These are phyloP conservation scores for Colletotrichum sp. DNA, from an alignment of 2,329 filamentous ascomycete genomes.

Conservation along the genomic window DNA sequence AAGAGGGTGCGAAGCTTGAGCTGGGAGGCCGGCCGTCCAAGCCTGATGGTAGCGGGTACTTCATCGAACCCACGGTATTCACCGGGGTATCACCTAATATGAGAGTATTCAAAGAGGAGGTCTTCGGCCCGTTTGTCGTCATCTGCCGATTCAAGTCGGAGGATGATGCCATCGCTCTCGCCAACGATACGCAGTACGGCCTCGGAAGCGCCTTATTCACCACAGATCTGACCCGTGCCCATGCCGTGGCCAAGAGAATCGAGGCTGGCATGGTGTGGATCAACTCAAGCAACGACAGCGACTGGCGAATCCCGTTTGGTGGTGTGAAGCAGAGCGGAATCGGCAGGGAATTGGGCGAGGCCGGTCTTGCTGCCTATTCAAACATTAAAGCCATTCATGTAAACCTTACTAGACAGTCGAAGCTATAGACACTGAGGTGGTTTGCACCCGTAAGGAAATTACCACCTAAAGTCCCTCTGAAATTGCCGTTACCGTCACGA, in stretches of 20 bases:
- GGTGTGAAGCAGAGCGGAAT: slow-evolving; percentile 62
- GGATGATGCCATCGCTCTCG: slow-evolving; percentile 34
- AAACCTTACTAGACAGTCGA: slow-evolving; percentile 33
- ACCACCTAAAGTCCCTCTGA: neutral
- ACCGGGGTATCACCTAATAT: slow-evolving; percentile 34
- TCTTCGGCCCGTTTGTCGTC: slow-evolving; percentile 40
- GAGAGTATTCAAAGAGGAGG: slow-evolving; percentile 37
- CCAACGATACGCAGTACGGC: slow-evolving; percentile 57
- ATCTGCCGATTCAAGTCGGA: slow-evolving; percentile 29
- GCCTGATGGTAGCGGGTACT: slow-evolving; percentile 50
- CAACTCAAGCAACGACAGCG: slow-evolving; percentile 36
- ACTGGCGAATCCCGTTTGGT: slow-evolving; percentile 28
- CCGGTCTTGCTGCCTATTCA: slow-evolving; percentile 47
- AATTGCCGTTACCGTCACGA: neutral
- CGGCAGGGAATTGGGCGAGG: slow-evolving; percentile 50
- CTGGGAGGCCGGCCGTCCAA: slow-evolving; percentile 51
- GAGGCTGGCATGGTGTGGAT: slow-evolving; percentile 58
- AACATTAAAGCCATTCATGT: slow-evolving; percentile 51
- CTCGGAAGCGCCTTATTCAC: slow-evolving; percentile 64
- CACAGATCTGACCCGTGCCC: slow-evolving; percentile 49
- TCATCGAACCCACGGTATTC: slow-evolving; percentile 35
- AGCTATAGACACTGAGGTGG: neutral
- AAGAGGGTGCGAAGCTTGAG: slow-evolving; percentile 46
- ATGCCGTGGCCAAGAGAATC: slow-evolving; percentile 53
- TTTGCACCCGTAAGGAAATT: neutral